Evolutionary conservation across 495 filamentous ascomycete species (phyloP), one percentile per base, ranked within the genome.

Genomic region (Trichoderma reesei): DNA sequence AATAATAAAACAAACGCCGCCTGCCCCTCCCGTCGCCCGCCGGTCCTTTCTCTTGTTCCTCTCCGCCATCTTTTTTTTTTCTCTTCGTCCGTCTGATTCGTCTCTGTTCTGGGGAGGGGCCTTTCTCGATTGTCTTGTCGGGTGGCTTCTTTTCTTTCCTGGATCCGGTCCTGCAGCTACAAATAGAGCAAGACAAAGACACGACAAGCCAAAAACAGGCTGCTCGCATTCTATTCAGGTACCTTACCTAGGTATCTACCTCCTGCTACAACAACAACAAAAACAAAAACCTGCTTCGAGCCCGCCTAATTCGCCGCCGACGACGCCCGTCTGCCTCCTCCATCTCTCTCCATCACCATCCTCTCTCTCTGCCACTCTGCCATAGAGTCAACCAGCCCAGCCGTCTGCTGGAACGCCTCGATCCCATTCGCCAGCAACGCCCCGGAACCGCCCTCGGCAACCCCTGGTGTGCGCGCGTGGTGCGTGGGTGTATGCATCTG

Each of bases 381-480:
- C 38, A 11, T 14, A 56, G 8, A 10, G 20, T 13, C 5, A 14
- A 33, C 8, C 51, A 33, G 51, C 26, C 20, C 20, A 56, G 20
- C 20, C 51, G 46, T 54, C 46, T 54, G 26, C 51, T 56, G 51
- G 51, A 56, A 56, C 51, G 51, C 51, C 51, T 56, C 51, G 9
- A 56, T 56, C 26, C 14, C 20, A 56, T 56, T 56, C 51, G 51
- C 51, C 51, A 31, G 14, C 10, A 56, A 14, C 34, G 26, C 51
- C 51, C 51, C 26, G 51, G 48, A 56, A n/a, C 51, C 51, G 51
- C 51, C 51, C 51, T 56, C 51, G 51, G 51, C 51, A 56, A 56
- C 51, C 51, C 51, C 51, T 56, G 51, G 51, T 56, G 51, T 56
- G 51, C 42, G 42, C 42, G 42, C 42, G 42, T 46, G 38, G 42